Evolutionary conservation across 768 basidiomycete genomes (phyloP).

Genomic region (Sutorius australiensis): DNA sequence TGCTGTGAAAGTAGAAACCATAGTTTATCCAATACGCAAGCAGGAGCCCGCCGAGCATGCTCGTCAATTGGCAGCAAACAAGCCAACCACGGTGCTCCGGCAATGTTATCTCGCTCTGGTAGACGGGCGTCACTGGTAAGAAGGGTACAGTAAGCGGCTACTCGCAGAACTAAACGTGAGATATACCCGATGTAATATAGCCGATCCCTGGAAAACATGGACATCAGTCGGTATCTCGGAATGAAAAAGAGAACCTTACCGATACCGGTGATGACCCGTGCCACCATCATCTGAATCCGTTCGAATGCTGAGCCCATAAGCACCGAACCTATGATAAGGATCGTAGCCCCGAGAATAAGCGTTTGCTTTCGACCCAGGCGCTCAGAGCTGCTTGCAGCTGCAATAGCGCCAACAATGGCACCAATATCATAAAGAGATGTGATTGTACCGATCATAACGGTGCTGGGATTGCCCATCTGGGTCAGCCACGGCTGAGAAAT

Average conservation of each 20-base stretch:
- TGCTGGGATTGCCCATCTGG: constrained; percentile 14
- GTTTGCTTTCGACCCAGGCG: constrained; percentile 12
- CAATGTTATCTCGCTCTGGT: constrained; percentile 12
- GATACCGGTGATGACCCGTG: constrained; percentile 6
- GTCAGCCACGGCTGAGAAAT: constrained; percentile 11
- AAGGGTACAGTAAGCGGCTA: not conserved
- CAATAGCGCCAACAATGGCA: constrained; percentile 10
- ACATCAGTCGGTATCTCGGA: not conserved
- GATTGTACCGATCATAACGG: constrained; percentile 15
- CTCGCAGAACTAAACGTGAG: not conserved
- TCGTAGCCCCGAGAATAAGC: constrained; percentile 5
- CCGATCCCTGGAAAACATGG: constrained; percentile 5
- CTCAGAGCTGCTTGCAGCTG: constrained; percentile 12
- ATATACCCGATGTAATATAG: constrained; percentile 10
- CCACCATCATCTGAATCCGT: constrained; percentile 14
- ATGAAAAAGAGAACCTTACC: not conserved
- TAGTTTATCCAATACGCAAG: constrained; percentile 17
- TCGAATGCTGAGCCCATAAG: constrained; percentile 13
- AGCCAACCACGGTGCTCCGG: constrained; percentile 14
- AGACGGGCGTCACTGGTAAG: constrained; percentile 8
- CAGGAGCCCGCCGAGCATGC: constrained; percentile 12
- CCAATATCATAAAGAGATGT: constrained; percentile 18
- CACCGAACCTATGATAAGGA: constrained; percentile 10
- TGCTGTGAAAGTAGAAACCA: constrained; percentile 11
- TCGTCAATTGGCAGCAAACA: constrained; percentile 12